Percentiles rank a stretch among this genome's conserved stretches.
Conservation (phyloP, 2,329 filamentous ascomycete species). For the Chaetothyriales sp. region DNA sequence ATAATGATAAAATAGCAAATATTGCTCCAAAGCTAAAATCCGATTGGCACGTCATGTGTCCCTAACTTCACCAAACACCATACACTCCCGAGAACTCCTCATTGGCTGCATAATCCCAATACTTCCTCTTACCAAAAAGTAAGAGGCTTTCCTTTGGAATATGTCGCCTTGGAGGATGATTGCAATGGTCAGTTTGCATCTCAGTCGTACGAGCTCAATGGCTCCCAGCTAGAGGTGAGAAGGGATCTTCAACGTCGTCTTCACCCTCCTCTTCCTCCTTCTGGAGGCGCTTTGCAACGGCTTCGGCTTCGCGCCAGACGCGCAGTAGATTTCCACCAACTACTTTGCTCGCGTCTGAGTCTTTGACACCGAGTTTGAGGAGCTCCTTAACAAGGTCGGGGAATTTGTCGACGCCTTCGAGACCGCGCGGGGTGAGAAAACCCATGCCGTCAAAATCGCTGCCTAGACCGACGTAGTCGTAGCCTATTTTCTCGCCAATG, state of each 20-base stretch:
- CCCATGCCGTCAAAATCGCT: conserved; percentile 69
- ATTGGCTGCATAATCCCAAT: too few species aligned
- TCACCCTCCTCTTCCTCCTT: conserved; percentile 35
- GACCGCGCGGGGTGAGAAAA: conserved; percentile 47
- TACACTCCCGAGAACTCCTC: too few species aligned
- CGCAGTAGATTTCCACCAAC: conserved; percentile 69
- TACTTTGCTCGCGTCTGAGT: conserved; percentile 59
- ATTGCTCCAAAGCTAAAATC: too few species aligned
- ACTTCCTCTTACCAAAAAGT: too few species aligned
- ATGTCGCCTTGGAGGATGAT: not conserved
- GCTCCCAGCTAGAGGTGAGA: not conserved
- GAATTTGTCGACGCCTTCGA: conserved; percentile 77
- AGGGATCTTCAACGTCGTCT: conserved; percentile 22
- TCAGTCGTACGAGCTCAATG: not conserved
- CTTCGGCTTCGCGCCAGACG: conserved; percentile 70
- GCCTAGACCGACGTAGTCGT: conserved; percentile 74
- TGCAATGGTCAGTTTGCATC: not conserved
- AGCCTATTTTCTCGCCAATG: conserved; percentile 72
- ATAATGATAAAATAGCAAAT: too few species aligned
- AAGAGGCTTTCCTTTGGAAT: not conserved
- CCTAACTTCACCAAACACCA: too few species aligned
- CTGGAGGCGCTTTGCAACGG: conserved; percentile 54
- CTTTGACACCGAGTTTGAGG: conserved; percentile 57
- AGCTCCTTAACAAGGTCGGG: conserved; percentile 66
- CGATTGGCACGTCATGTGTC: too few species aligned